Base-by-base conservation (phyloP, 1,284 basidiomycete genomes). In the Boletus calvinii region DNA sequence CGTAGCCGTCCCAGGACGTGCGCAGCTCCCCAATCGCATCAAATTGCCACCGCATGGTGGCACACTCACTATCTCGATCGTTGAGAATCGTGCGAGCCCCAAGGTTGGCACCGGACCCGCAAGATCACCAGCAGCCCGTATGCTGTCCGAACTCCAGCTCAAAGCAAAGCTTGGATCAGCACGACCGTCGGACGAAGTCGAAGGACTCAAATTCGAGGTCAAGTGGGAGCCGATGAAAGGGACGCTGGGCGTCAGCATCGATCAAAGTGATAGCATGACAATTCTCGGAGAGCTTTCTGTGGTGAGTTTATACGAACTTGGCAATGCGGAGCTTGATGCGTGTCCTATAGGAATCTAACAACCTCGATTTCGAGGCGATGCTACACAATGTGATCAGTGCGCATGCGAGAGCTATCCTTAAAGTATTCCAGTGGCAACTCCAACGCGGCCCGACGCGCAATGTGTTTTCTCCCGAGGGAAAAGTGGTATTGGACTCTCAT, bases 311-410 rank as follows among this genome's bases (percentile, higher is more conserved):
- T 49, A 31, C 9, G 4, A 35, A 29, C 8, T 31, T 15, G 2
- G 10, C 24, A 13, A 24, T 36, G 24, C 34, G 15, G 48, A 46
- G 57, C 13, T 18, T 51, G 22, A 57, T 17, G 17, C 38, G 15
- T 43, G 13, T 43, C 18, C n/a, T 26, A 11, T 48, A 90, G 87
- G 74, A 89, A 60, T 68, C 87, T 30, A 72, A 80, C 48, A 74
- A 85, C 55, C 72, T 92, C 24, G 86, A 92, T 65, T 81, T 91
- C 50, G 86, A 90, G 64, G 70, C 71, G 3, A 69, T 90, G 58
- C 67, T 92, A 30, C 73, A 76, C 46, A 75, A 66, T 45, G 79
- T 84, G 8, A 79, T 90, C 34, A 71, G 78, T 43, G 74, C 74
- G 55, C 90, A 92, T 62, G 76, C 82, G 3, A 74, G 76, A 50